Evolutionary conservation across 2,329 filamentous ascomycete genomes (phyloP).

Genomic region (Aspergillus amoenus): DNA sequence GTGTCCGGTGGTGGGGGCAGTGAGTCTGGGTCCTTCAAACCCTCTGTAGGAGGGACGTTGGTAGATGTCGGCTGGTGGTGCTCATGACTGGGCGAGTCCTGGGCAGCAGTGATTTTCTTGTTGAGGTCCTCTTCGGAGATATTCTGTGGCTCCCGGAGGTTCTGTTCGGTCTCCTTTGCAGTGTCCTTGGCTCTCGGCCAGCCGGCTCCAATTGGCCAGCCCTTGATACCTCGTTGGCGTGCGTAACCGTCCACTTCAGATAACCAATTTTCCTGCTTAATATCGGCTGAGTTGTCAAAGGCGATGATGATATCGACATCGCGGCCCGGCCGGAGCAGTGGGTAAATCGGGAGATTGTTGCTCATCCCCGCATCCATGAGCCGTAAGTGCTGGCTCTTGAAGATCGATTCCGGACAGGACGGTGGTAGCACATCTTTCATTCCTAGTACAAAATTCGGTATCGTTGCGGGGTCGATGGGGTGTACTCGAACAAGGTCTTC

Average conservation of each 20-base stretch:
- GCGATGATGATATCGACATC: constrained; percentile 87
- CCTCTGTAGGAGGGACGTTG: constrained; percentile 35
- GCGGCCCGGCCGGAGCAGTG: constrained; percentile 81
- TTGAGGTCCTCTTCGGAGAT: constrained; percentile 61
- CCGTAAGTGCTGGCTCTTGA: constrained; percentile 68
- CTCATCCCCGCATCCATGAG: constrained; percentile 99
- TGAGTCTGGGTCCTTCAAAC: constrained; percentile 45
- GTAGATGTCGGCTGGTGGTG: constrained; percentile 34
- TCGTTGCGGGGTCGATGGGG: constrained; percentile 84
- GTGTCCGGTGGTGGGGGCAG: constrained; percentile 17
- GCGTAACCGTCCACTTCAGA: constrained; percentile 92
- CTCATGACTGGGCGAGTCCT: constrained; percentile 35
- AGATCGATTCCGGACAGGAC: constrained; percentile 75
- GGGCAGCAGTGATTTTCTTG: constrained; percentile 62
- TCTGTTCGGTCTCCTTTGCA: constrained; percentile 58
- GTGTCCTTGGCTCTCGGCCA: constrained; percentile 72
- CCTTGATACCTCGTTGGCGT: constrained; percentile 82
- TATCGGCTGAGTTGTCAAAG: constrained; percentile 92
- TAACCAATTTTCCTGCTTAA: constrained; percentile 92
- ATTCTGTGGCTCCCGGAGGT: constrained; percentile 68
- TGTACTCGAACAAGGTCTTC: constrained; percentile 88
- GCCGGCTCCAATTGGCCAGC: constrained; percentile 92
- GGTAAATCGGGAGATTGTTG: constrained; percentile 96
- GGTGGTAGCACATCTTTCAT: constrained; percentile 73
- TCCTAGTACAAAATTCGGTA: constrained; percentile 85